These are phyloP conservation scores for Effrenium voratum DNA, from an alignment of 73 alveolate species.

Conservation along the genomic window DNA sequence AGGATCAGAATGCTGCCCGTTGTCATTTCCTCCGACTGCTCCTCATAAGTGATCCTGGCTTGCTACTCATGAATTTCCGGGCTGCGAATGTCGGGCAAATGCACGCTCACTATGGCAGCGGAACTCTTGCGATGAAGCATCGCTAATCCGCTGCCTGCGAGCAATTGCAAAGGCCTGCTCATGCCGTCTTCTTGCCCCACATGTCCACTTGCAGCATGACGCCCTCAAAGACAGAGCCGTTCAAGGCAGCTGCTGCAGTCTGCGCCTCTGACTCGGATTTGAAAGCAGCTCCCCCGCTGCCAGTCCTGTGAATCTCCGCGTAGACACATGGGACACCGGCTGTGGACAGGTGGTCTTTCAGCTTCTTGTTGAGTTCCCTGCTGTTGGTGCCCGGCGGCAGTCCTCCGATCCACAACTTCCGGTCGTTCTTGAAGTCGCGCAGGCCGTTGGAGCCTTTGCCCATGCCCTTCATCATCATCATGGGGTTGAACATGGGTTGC, in stretches of 20 bases:
- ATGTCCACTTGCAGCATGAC: background rate
- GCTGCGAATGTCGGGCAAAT: too few relatives aligned
- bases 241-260: background rate
- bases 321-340: background rate
- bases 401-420: slow-evolving; percentile 42
- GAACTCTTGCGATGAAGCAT: too few relatives aligned
- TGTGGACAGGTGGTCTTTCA: slow-evolving; percentile 9
- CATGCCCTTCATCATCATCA: slow-evolving; percentile 10
- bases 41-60: too few relatives aligned
- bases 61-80: too few relatives aligned
- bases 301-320: slow-evolving; percentile 2
- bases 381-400: slow-evolving; percentile 34
- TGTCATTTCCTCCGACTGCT: too few relatives aligned
- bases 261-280: background rate
- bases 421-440: slow-evolving; percentile 38
- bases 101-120: too few relatives aligned
- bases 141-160: too few relatives aligned
- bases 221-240: slow-evolving; percentile 19
- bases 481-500: slow-evolving; percentile 56
- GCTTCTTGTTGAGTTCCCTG: slow-evolving; percentile 31
- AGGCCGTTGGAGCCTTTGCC: background rate
- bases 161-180: too few relatives aligned
- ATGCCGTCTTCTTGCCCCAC: slow-evolving; percentile 25
- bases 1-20: too few relatives aligned
- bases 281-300: slow-evolving; percentile 21